These are phyloP conservation scores for Mucor plumbeus DNA, from an alignment of 371 early-diverging fungal species.

Conservation along the genomic window DNA sequence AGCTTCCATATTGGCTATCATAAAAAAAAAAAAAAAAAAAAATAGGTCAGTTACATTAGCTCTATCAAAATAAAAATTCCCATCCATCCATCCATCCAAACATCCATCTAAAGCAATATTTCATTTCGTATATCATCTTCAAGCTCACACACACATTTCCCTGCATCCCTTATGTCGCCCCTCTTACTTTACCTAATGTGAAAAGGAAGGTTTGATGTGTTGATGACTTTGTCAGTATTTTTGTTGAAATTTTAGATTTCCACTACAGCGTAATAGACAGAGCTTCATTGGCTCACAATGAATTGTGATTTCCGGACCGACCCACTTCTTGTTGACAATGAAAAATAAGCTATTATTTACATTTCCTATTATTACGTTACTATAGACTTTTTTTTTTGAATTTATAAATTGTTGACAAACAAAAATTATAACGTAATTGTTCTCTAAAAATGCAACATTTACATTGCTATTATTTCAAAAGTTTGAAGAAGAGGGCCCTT, in stretches of 20 bases:
- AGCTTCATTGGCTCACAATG: neutral
- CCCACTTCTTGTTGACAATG: neutral
- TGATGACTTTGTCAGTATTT: constrained; percentile 9
- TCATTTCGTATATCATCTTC: neutral
- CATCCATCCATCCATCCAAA: constrained; percentile 17
- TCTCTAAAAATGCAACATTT: too few species aligned
- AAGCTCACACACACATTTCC: neutral
- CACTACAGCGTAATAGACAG: neutral
- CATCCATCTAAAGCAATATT: constrained; percentile 20
- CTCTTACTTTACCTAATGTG: constrained; percentile 27
- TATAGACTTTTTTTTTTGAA: too few species aligned
- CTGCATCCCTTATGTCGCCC: neutral
- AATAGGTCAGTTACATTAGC: neutral
- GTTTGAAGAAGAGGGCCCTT: too few species aligned
- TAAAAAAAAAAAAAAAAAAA: neutral
- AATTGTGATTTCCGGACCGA: constrained; percentile 4
- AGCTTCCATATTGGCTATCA: constrained; percentile 47
- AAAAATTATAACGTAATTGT: too few species aligned
- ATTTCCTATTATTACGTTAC: too few species aligned
- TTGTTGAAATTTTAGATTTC: constrained; percentile 7
- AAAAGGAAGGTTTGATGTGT: constrained; percentile 24
- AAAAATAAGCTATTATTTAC: too few species aligned
- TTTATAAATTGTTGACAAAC: too few species aligned
- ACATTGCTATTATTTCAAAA: too few species aligned
- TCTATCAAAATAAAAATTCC: neutral